A percentile compares a stretch with the other conserved stretches of the same genome.
These are phyloP conservation scores for Cryptosporidium viatorum DNA, from an alignment of 169 alveolate species.

Conservation along the genomic window DNA sequence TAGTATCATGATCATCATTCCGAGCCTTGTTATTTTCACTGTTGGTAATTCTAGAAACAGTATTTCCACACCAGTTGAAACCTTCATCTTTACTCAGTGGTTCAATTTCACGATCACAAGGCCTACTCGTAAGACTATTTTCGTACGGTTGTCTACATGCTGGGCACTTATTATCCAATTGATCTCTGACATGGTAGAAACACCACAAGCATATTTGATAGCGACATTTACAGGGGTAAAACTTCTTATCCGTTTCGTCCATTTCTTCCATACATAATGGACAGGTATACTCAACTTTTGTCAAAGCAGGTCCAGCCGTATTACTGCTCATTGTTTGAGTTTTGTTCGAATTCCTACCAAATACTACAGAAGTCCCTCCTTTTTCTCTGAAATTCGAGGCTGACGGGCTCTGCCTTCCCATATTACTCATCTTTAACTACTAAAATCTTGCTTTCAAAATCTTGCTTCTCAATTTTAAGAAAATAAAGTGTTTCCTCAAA, in stretches of 20 bases:
- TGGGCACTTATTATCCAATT: conserved; percentile 91
- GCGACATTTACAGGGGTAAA: conserved; percentile 91
- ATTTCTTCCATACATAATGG: conserved; percentile 91
- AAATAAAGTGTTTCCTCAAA: background rate
- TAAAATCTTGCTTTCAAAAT: background rate
- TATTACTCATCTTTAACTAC: background rate
- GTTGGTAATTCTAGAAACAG: conserved; percentile 27
- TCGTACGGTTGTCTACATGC: conserved; percentile 91
- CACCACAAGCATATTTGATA: conserved; percentile 93
- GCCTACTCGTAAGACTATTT: conserved; percentile 77
- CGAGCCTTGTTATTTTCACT: background rate
- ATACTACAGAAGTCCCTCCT: background rate
- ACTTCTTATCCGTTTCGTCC: conserved; percentile 90
- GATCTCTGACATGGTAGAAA: conserved; percentile 87
- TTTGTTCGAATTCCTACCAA: background rate
- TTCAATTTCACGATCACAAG: conserved; percentile 22
- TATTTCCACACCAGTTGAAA: conserved; percentile 69
- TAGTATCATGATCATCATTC: background rate
- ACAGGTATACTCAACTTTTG: conserved; percentile 82
- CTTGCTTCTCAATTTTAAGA: background rate
- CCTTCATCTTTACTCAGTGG: conserved; percentile 23
- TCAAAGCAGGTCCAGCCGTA: background rate
- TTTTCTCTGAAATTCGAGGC: conserved; percentile 14
- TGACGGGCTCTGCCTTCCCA: conserved; percentile 1
- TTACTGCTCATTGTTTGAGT: background rate